Conservation (phyloP, 2,329 filamentous ascomycete species). For the Scleromitrula shiraiana region DNA sequence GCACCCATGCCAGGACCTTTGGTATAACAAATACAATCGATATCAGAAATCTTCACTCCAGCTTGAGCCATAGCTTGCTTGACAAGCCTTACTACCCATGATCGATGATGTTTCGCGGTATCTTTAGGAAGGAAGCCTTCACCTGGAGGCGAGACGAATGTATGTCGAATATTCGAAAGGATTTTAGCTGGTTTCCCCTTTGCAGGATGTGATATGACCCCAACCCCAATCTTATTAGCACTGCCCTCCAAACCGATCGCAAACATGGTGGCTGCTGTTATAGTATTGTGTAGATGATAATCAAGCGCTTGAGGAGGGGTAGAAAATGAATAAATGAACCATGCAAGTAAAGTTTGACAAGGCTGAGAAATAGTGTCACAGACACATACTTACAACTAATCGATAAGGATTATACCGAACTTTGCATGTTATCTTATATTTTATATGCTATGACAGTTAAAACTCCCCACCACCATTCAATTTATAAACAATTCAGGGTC, state of each 20-base stretch:
- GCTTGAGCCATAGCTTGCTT: constrained; percentile 71
- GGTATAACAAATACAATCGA: constrained; percentile 94
- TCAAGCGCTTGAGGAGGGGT: neutral
- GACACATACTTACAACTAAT: neutral
- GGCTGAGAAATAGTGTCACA: neutral
- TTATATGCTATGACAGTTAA: too few relatives aligned
- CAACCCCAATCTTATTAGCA: constrained; percentile 95
- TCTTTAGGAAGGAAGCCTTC: constrained; percentile 96
- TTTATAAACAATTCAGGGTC: neutral
- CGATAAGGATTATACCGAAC: constrained; percentile 9
- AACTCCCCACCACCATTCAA: neutral
- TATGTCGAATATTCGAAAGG: constrained; percentile 91
- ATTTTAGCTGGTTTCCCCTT: constrained; percentile 48
- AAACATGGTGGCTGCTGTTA: constrained; percentile 40
- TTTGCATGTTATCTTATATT: too few relatives aligned
- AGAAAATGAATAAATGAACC: neutral
- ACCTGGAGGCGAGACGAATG: constrained; percentile 83
- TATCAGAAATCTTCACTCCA: constrained; percentile 49
- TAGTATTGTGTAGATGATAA: neutral
- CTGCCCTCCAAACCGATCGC: constrained; percentile 79
- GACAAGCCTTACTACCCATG: constrained; percentile 75
- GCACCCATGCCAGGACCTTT: constrained; percentile 95
- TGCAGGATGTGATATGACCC: constrained; percentile 72
- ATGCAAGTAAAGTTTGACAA: constrained; percentile 5
- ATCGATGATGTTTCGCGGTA: constrained; percentile 84